These are phyloP conservation scores for Nemania sp. DNA, from an alignment of 2,329 filamentous ascomycete genomes.

Conservation along the genomic window DNA sequence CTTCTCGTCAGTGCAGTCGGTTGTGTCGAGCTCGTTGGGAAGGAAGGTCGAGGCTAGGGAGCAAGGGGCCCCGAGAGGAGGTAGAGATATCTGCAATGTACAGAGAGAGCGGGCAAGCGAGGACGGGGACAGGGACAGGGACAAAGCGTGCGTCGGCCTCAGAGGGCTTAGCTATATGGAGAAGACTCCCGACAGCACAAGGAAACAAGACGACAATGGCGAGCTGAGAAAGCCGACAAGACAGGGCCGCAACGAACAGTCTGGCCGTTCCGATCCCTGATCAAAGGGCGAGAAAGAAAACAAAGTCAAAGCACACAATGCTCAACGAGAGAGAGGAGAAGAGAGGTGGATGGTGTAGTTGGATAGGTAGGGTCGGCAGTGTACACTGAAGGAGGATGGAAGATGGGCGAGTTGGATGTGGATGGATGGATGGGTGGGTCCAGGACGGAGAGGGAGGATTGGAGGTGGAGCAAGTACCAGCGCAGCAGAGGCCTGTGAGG, in stretches of 20 bases:
- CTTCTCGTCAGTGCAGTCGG: constrained; percentile 14
- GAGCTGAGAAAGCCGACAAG: constrained; percentile 26
- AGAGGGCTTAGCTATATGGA: neutral
- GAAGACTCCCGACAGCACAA: constrained; percentile 11
- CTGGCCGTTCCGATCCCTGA: constrained; percentile 36
- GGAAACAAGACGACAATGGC: constrained; percentile 22
- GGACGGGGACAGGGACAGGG: constrained; percentile 8
- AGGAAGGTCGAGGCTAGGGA: constrained; percentile 14
- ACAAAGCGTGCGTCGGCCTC: constrained; percentile 1
- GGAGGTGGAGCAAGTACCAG: constrained; percentile 29
- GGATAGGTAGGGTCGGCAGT: constrained; percentile 14
- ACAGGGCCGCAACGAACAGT: constrained; percentile 37
- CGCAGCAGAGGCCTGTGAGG: constrained; percentile 26
- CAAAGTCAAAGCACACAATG: constrained; percentile 32
- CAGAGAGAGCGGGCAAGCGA: neutral
- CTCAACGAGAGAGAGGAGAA: constrained; percentile 21
- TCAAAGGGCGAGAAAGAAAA: constrained; percentile 36
- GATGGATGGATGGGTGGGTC: constrained; percentile 31
- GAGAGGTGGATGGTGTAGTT: constrained; percentile 26
- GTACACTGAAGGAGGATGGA: constrained; percentile 22
- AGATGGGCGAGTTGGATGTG: constrained; percentile 30
- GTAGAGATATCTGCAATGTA: no score
- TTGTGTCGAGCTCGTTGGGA: constrained; percentile 4
- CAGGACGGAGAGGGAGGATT: constrained; percentile 30
- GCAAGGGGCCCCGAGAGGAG: neutral